Conservation (phyloP, 495 filamentous ascomycete species). For the Aspergillus olivimuriae region DNA sequence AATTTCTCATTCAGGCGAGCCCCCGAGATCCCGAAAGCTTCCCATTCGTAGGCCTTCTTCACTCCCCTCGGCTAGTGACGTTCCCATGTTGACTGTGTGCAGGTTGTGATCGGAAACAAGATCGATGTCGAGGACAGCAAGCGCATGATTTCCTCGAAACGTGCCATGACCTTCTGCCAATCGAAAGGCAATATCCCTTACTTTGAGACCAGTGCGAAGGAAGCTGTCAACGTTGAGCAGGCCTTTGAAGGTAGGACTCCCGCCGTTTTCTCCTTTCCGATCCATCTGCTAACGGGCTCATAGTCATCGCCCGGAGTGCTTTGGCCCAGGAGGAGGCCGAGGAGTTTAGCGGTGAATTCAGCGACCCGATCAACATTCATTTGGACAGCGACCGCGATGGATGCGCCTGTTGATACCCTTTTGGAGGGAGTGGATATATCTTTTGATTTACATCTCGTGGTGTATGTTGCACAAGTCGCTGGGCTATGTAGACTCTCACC, state of each 20-base stretch:
- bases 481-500: constrained; percentile 8
- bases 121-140: constrained; percentile 98
- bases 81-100: background rate
- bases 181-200: constrained; percentile 96
- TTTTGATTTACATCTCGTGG: constrained; percentile 7
- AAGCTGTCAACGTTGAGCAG: constrained; percentile 96
- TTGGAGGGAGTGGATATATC: constrained; percentile 24
- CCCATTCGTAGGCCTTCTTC: constrained; percentile 73
- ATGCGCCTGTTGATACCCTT: constrained; percentile 69
- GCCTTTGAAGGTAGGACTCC: constrained; percentile 82
- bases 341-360: constrained; percentile 86
- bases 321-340: constrained; percentile 94
- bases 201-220: constrained; percentile 98
- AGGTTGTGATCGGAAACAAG: constrained; percentile 97
- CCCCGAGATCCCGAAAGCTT: constrained; percentile 96
- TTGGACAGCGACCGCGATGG: constrained; percentile 85
- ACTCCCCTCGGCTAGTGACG: background rate
- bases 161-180: constrained; percentile 95
- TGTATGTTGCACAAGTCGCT: constrained; percentile 6
- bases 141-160: constrained; percentile 89
- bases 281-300: constrained; percentile 6
- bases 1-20: constrained; percentile 96
- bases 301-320: constrained; percentile 95
- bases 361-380: constrained; percentile 95
- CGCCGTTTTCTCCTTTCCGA: background rate